phyloP scores from a whole-genome alignment of 768 basidiomycete genomes.

The Tricholomella constricta region DNA sequence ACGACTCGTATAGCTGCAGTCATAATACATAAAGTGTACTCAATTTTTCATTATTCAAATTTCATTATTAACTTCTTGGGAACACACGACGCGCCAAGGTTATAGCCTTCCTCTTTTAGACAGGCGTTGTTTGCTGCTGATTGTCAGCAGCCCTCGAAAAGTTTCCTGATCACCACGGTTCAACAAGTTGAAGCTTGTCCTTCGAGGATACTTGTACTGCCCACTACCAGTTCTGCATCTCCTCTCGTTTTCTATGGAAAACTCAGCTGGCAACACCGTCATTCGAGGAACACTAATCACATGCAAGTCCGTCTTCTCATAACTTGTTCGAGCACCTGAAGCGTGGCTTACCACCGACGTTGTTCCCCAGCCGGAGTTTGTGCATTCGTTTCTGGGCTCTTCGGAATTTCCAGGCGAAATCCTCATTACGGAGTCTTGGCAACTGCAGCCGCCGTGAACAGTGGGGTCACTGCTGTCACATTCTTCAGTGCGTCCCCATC shows the following conservation, averaged over 20 bases:
- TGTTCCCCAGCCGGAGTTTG: conserved; percentile 54
- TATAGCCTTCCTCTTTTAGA: neutral
- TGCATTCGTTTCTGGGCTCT: conserved; percentile 48
- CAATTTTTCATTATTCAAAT: neutral
- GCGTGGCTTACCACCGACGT: conserved; percentile 23
- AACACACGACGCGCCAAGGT: neutral
- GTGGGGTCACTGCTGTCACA: conserved; percentile 65
- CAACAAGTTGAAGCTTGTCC: no score
- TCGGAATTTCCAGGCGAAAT: conserved; percentile 48
- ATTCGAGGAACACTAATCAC: conserved; percentile 60
- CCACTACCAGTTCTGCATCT: neutral
- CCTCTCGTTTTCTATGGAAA: conserved; percentile 26
- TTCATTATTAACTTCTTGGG: neutral
- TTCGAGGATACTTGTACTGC: neutral
- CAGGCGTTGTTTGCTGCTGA: conserved; percentile 10
- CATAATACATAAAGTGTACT: conserved; percentile 2
- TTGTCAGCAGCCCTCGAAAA: conserved; percentile 6
- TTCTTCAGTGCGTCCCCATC: conserved; percentile 69
- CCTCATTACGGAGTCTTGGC: conserved; percentile 50
- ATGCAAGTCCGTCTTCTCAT: conserved; percentile 75
- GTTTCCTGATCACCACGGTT: no score
- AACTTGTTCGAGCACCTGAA: conserved; percentile 20
- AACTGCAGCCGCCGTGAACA: conserved; percentile 67
- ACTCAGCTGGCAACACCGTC: conserved; percentile 42
- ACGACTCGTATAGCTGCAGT: neutral